Evolutionary conservation across 2,329 filamentous ascomycete species (phyloP), one percentile per base, ranked within the genome.

Genomic region (Talaromyces sp.): DNA sequence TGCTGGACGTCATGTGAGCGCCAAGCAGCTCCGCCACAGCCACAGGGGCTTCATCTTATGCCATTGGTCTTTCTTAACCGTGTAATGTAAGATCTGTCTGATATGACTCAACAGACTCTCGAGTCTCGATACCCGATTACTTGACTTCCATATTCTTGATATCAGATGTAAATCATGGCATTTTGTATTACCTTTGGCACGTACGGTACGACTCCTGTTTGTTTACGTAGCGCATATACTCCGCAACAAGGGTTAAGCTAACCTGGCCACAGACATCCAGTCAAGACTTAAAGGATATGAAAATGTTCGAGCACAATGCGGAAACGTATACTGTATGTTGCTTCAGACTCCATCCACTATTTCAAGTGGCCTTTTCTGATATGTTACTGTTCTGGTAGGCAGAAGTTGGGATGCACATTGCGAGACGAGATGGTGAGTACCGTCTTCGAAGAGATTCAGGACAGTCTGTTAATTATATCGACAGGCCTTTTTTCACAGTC

Each of bases 391-490:
- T 45, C 25, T 31, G 25, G 33, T 33, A 78, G 76, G 76, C 66
- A 76, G 78, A 63, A 79, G 81, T 67, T 82, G 78, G 77, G 77
- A 78, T 67, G 79, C 77, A 39, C 78, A 79, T 70, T 80, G 79
- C 58, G 71, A 79, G 25, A 79, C 77, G 15, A 71, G 78, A 70
- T 82, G 79, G 80, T 79, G 72, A 66, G 74, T 72, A 52, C n/a
- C 11, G 9, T 7, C 10, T 6, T 37, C 25, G 15, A 27, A 10
- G 35, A 37, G 10, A 37, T 56, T 19, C 10, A 33, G 13, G n/a
- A 37, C n/a, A 11, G 4, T 56, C 11, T 31, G 41, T 15, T 15
- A 27, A 57, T 11, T 4, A 47, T 27, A 41, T 15, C 31, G 19
- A 3, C 54, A 79, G 77, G 77, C 78, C 79, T 1, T 82, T 78